Conservation (phyloP, 371 early-diverging fungal genomes). For the Mucor indicus region DNA sequence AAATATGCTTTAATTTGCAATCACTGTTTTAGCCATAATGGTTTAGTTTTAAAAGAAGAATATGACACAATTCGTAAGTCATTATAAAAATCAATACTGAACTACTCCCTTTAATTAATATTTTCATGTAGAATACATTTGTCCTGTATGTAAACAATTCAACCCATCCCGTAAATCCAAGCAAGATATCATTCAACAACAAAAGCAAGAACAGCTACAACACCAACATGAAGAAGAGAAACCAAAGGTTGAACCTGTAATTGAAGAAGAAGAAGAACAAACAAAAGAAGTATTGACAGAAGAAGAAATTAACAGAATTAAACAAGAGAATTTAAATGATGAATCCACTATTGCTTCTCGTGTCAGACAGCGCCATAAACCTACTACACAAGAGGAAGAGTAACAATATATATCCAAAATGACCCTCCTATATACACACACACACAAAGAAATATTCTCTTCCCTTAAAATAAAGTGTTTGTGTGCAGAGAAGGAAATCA, state of each 20-base stretch:
- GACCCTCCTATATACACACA: too few relatives aligned
- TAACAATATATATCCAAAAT: too few relatives aligned
- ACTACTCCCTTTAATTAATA: background rate
- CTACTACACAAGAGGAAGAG: too few relatives aligned
- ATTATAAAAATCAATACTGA: too few relatives aligned
- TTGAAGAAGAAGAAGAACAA: slow-evolving; percentile 3
- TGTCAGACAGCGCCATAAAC: slow-evolving; percentile 16
- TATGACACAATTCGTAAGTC: slow-evolving; percentile 67
- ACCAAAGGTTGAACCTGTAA: background rate
- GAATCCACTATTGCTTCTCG: slow-evolving; percentile 16
- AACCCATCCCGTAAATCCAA: slow-evolving; percentile 26
- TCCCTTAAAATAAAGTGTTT: too few relatives aligned
- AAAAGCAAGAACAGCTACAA: background rate
- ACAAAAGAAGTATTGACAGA: slow-evolving; percentile 7
- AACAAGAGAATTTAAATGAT: slow-evolving; percentile 3
- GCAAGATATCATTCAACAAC: background rate
- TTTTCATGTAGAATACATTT: slow-evolving; percentile 18
- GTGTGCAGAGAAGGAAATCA: too few relatives aligned
- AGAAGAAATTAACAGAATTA: too few relatives aligned
- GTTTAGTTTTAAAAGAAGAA: slow-evolving; percentile 84
- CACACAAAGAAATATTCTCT: too few relatives aligned
- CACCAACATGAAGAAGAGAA: background rate
- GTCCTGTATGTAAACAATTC: slow-evolving; percentile 27
- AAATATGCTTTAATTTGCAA: slow-evolving; percentile 92
- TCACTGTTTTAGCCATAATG: slow-evolving; percentile 89